Evolutionary conservation across 441 rosid genomes (phyloP), one percentile per base, ranked within the genome.

Genomic region (Hypseocharis bilobata): DNA sequence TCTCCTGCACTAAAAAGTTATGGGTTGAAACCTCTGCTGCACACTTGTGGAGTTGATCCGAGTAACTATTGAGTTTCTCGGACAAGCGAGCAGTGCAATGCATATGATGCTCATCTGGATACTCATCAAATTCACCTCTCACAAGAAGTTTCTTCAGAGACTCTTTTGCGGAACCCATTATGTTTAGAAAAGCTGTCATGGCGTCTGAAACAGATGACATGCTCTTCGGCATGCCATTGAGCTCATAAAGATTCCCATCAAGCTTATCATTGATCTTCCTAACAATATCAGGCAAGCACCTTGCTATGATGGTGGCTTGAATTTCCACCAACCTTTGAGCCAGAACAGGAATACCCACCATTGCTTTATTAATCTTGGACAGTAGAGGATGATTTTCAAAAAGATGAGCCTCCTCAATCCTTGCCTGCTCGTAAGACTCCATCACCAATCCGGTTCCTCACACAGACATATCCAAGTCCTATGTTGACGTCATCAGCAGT

Each of bases 71-170:
- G 22, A 63, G 63, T 68, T 40, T 70, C 45, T 70, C 68, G 4
- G 32, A 38, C 2, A 70, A 10, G 8, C 68, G 60, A 4, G 73
- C 73, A 2, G n/a, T n/a, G n/a, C n/a, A n/a, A n/a, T n/a, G n/a
- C n/a, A n/a, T n/a, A n/a, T n/a, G n/a, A n/a, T n/a, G 68, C 0
- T 63, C 68, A 10, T 70, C 64, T 0, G 68, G 63, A 25, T 55
- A 70, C 57, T 70, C 73, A 1, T 70, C 73, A 13, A 51, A 70
- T 27, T 70, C 73, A 0, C 68, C 68, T 20, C 64, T 44, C 49
- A 70, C 30, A 3, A 70, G 44, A 4, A 63, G 30, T 34, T 70
- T 70, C 25, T 64, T 40, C 42, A 70, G 49, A 3, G 73, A 63
- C n/a, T 70, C 73, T 30, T 64, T 70, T 1, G 36, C 73, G 6